Base-by-base conservation (phyloP, 192 early-diverging fungal species). In the Umbelopsis sp. region DNA sequence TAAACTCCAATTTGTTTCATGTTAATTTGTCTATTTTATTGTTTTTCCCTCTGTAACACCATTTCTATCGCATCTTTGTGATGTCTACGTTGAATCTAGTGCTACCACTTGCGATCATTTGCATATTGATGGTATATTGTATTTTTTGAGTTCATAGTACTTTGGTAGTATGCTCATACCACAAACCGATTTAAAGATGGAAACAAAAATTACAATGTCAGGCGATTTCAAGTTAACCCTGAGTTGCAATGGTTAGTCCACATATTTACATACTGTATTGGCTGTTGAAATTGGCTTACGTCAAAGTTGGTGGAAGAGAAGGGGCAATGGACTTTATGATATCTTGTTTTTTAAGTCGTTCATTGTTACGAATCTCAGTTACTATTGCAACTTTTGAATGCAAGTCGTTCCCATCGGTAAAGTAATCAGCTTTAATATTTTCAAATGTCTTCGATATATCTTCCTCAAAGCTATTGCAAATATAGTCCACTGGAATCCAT, bases 161-260 rank as follows among this genome's bases (percentile, higher is more conserved):
- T 74, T 51, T 38, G 74, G 62, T n/a, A 84, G 50, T 14, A 84
- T 68, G 14, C 70, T 70, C 36, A 85, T 69, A 6, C 84, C 82
- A 41, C 81, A 83, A 2, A 82, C 77, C 44, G 80, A 82, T 62
- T 85, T 85, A 73, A 85, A 85, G 6, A 85, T 54, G 3, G 71
- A 70, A 24, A 79, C 66, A 65, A 84, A 84, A 9, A 85, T 71
- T 1, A 85, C 84, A 21, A 73, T 25, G 24, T 74, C 59, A 4
- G 84, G 84, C 16, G 73, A 67, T 11, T 67, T 84, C 25, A 85
- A 69, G 68, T 84, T 49, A 14, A 85, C 38, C 22, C 73, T 81
- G 17, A 67, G 7, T 17, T 16, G 66, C 0, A 65, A 24, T 65
- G 14, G 24, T 3, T 38, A 4, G 25, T 21, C 6, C 32, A 22